phyloP scores from a whole-genome alignment of 1,139 yeast species.

The Meyerozyma smithsonii region DNA sequence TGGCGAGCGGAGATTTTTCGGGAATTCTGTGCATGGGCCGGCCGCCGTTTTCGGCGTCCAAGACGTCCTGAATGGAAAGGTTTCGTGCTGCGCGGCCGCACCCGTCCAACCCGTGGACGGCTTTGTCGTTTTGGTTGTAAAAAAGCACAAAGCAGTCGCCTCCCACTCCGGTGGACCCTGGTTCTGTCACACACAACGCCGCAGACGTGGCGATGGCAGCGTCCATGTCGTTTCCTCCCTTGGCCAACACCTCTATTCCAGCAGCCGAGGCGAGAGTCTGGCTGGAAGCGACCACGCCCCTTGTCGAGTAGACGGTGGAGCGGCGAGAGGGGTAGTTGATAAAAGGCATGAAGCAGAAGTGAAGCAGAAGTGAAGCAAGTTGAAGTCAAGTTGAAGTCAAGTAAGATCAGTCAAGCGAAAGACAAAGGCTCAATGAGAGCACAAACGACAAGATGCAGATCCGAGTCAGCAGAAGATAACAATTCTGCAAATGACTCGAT shows the following conservation, averaged over 20 bases:
- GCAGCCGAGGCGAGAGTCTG: constrained; percentile 79
- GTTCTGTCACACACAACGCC: constrained; percentile 67
- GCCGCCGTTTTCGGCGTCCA: constrained; percentile 36
- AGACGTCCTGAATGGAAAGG: constrained; percentile 46
- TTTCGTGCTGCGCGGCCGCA: constrained; percentile 66
- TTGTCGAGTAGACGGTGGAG: constrained; percentile 71
- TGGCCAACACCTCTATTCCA: constrained; percentile 58
- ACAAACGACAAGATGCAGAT: no score
- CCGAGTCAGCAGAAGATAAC: no score
- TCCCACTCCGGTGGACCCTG: constrained; percentile 76
- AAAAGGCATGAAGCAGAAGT: no score
- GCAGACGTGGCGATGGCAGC: constrained; percentile 83
- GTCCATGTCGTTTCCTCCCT: constrained; percentile 78
- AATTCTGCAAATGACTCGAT: no score
- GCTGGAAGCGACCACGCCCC: constrained; percentile 71
- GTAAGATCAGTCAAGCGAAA: no score
- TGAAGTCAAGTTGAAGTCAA: background rate
- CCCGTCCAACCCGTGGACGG: constrained; percentile 67
- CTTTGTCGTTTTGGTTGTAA: constrained; percentile 44
- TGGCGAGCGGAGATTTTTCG: constrained; percentile 49
- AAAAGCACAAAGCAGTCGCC: constrained; percentile 75
- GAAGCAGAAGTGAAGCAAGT: constrained; percentile 5
- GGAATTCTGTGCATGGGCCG: constrained; percentile 40
- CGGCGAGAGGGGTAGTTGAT: constrained; percentile 53
- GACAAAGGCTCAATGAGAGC: no score